phyloP scores from a whole-genome alignment of 768 basidiomycete species.

The Mycena maculata region DNA sequence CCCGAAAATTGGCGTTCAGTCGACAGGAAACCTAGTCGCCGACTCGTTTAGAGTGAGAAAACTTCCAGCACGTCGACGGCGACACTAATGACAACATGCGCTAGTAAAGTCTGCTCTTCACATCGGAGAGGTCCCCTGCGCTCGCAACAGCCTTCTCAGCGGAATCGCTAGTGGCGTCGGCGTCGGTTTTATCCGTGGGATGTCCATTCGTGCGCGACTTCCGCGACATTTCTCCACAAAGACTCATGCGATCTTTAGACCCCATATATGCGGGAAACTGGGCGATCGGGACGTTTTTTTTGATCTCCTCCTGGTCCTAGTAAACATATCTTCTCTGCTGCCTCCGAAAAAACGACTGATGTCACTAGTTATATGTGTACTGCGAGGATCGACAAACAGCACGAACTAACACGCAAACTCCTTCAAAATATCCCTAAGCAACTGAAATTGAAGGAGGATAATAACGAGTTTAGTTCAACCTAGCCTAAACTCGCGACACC shows the following conservation, averaged over 20 bases:
- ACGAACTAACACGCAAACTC: slow-evolving; percentile 28
- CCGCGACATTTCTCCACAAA: slow-evolving; percentile 3
- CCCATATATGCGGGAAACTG: slow-evolving; percentile 79
- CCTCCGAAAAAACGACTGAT: background rate
- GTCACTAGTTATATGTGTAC: slow-evolving; percentile 9
- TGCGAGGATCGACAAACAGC: slow-evolving; percentile 12
- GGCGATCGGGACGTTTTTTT: slow-evolving; percentile 80
- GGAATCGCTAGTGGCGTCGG: slow-evolving; percentile 87
- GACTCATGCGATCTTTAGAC: slow-evolving; percentile 48
- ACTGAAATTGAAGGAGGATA: slow-evolving; percentile 32
- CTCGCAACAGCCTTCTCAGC: slow-evolving; percentile 76
- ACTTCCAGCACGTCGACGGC: background rate
- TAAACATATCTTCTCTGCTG: slow-evolving; percentile 39
- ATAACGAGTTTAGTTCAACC: slow-evolving; percentile 16
- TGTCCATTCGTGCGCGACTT: slow-evolving; percentile 66
- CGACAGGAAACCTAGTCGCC: slow-evolving; percentile 29
- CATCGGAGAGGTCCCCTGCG: slow-evolving; percentile 80
- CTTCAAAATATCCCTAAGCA: slow-evolving; percentile 30
- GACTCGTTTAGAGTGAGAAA: slow-evolving; percentile 31
- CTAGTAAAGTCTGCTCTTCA: slow-evolving; percentile 63
- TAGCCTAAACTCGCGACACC: no score
- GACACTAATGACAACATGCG: slow-evolving; percentile 7
- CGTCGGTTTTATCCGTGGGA: slow-evolving; percentile 77
- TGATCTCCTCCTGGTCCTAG: slow-evolving; percentile 79
- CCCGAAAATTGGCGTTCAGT: slow-evolving; percentile 24